Evolutionary conservation across 148 eudicot species (phyloP), one percentile per base, ranked within the genome.

Genomic region (Rhododendron vialii): DNA sequence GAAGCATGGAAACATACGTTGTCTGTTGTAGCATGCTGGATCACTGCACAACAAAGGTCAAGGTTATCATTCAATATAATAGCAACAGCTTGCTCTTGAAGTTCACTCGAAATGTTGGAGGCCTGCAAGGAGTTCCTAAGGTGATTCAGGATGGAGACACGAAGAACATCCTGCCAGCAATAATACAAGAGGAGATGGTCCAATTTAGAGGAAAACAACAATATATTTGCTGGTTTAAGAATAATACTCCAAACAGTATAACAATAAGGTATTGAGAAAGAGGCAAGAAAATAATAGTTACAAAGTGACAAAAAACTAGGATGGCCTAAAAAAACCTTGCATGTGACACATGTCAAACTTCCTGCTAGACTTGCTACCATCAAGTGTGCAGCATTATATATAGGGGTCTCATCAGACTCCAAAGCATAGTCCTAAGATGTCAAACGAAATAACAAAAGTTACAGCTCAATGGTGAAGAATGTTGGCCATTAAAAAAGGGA

Each of bases 311-410:
- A 82, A 48, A 26, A 82, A 35, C 35, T 57, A 36, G 71, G 26
- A 33, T 13, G 69, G 24, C 69, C n/a, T 14, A 8, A 20, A 38
- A 41, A 26, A 24, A 82, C 84, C 84, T 82, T 82, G 84, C 84
- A 82, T 82, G 53, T 82, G 35, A 82, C 53, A 82, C 63, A n/a
- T 9, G 84, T 53, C 75, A 82, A 65, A 63, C 84, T 41, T 82
- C 84, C 84, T 24, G 75, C 84, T 28, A 82, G 75, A 82, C 76
- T 82, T 41, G 84, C 84, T n/a, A 63, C 74, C 84, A 82, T 82
- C 75, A 63, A 63, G 84, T 63, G 84, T 10, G 84, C 84, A 82
- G 84, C 84, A 82, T 63, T 82, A n/a, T 41, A 41, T n/a, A 63
- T 82, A 17, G 11, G 36, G 53, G 76, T 36, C 53, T 82, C 84